Evolutionary conservation across 2,329 filamentous ascomycete genomes (phyloP).

Genomic region (Gnomoniopsis smithogilvyi): DNA sequence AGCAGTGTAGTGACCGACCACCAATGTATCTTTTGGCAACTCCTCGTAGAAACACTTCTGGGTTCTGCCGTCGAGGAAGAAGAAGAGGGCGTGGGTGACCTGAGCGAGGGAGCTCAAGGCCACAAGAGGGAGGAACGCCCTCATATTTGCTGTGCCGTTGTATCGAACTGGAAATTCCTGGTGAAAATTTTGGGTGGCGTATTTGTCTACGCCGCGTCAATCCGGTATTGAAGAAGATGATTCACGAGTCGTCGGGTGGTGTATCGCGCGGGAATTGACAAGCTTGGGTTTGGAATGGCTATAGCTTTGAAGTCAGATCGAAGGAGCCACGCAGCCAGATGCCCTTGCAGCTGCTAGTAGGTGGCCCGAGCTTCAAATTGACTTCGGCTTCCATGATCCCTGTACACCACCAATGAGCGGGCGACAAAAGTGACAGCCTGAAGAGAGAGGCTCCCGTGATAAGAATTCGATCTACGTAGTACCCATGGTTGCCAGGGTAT

Average conservation of each 20-base stretch:
- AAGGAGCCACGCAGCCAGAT: conserved; percentile 2
- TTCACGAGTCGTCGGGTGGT: neutral
- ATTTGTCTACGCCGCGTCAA: neutral
- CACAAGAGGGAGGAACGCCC: conserved; percentile 61
- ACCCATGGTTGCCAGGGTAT: too few species aligned
- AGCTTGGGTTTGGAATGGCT: neutral
- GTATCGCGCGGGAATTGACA: neutral
- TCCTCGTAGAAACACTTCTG: conserved; percentile 99
- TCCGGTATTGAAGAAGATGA: neutral
- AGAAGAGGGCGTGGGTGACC: conserved; percentile 88
- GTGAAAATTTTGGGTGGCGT: neutral
- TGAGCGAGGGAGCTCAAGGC: conserved; percentile 65
- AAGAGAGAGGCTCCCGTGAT: too few species aligned
- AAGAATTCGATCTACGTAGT: too few species aligned
- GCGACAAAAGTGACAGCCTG: too few species aligned
- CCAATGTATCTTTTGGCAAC: conserved; percentile 92
- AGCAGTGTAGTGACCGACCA: conserved; percentile 87
- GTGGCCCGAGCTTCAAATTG: conserved; percentile 4
- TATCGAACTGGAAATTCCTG: neutral
- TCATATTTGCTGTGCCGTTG: conserved; percentile 41
- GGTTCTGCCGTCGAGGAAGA: conserved; percentile 83
- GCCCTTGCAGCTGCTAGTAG: too few species aligned
- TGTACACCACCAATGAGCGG: neutral
- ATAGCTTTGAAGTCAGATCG: neutral
- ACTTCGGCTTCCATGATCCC: neutral